Conservation (phyloP, 2,329 filamentous ascomycete species). For the Moelleriella libera region DNA sequence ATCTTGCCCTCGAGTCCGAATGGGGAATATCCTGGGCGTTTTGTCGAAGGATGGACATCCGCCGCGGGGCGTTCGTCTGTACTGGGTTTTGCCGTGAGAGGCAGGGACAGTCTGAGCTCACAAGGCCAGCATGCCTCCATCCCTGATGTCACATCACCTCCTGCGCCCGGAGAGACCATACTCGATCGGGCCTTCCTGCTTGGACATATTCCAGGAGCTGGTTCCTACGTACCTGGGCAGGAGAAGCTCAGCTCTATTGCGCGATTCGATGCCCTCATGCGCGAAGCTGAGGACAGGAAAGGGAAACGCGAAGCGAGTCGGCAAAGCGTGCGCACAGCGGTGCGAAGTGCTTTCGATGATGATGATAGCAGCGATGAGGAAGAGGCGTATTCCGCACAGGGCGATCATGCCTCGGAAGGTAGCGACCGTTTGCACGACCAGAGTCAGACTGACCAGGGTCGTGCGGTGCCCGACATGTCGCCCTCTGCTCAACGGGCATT, state of each 20-base stretch:
- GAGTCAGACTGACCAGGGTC: slow-evolving; percentile 9
- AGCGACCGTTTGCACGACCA: slow-evolving; percentile 22
- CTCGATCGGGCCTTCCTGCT: slow-evolving; percentile 53
- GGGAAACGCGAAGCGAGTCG: slow-evolving; percentile 22
- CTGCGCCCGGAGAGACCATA: slow-evolving; percentile 46
- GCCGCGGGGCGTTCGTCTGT: slow-evolving; percentile 45
- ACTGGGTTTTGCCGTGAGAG: slow-evolving; percentile 40
- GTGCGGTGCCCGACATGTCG: slow-evolving; percentile 20
- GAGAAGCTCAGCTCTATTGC: slow-evolving; percentile 51
- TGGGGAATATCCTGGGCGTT: slow-evolving; percentile 39
- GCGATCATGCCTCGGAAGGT: slow-evolving; percentile 25
- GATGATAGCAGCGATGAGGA: slow-evolving; percentile 29
- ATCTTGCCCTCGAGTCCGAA: slow-evolving; percentile 41
- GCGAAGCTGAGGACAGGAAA: slow-evolving; percentile 39
- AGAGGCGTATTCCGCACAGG: slow-evolving; percentile 17
- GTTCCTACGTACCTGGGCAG: slow-evolving; percentile 37
- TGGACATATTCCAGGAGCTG: slow-evolving; percentile 46
- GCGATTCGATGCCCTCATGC: slow-evolving; percentile 52
- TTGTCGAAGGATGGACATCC: slow-evolving; percentile 46
- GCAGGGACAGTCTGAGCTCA: slow-evolving; percentile 40
- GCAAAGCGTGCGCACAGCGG: slow-evolving; percentile 17
- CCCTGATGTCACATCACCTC: slow-evolving; percentile 33
- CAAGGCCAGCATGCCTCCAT: slow-evolving; percentile 24
- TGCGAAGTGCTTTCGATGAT: slow-evolving; percentile 36
- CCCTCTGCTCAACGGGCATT: slow-evolving; percentile 34